Conservation (phyloP, 257 asterid species). For the Lycium barbarum region DNA sequence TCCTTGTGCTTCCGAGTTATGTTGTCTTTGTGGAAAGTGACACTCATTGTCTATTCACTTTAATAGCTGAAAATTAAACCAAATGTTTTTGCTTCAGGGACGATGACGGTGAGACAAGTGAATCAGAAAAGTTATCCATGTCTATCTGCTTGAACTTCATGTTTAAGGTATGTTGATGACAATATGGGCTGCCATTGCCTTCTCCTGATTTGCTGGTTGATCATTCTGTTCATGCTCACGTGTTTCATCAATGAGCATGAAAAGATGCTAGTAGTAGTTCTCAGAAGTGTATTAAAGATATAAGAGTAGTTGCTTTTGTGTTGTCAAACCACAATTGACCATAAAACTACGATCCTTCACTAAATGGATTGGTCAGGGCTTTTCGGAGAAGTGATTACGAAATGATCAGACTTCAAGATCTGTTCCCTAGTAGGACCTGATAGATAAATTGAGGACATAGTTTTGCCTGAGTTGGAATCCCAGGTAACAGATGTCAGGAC, state of each 20-base stretch:
- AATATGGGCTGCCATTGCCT: neutral
- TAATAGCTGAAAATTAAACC: neutral
- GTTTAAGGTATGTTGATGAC: neutral
- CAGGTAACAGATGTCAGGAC: neutral
- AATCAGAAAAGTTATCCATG: neutral
- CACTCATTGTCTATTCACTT: neutral
- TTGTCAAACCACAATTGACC: neutral
- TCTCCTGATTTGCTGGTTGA: slow-evolving; percentile 14
- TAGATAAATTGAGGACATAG: neutral
- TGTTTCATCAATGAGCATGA: neutral
- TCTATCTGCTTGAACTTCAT: neutral
- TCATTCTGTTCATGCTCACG: neutral
- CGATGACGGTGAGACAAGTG: neutral
- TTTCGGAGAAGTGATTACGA: neutral
- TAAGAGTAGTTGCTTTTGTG: neutral
- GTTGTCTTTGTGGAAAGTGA: neutral
- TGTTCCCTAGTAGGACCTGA: neutral
- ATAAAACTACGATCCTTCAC: neutral
- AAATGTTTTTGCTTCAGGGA: slow-evolving; percentile 17
- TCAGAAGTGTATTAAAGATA: neutral
- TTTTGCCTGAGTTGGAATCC: neutral
- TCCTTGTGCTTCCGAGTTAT: neutral
- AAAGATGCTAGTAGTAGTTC: neutral
- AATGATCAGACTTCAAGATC: neutral
- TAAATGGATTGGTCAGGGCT: neutral